Conservation (phyloP, 1,284 basidiomycete species). For the Takashimella koratensis region DNA sequence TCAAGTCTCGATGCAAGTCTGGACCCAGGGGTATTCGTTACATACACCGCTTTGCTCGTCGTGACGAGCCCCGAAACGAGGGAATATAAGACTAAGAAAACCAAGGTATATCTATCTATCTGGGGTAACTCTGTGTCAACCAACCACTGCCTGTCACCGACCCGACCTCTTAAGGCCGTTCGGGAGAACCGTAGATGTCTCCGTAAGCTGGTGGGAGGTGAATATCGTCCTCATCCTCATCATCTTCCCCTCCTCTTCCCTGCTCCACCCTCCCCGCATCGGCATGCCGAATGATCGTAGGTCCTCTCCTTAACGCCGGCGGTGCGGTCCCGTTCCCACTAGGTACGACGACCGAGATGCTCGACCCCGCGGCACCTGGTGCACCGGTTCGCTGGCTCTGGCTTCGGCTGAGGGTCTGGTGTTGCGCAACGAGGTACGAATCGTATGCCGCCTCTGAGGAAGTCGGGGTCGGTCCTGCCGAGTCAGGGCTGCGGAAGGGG, state of each 20-base stretch:
- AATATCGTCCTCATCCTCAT: slow-evolving; percentile 3
- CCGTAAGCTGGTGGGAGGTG: slow-evolving; percentile 20
- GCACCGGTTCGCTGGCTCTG: too few relatives aligned
- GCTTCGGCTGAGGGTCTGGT: neutral
- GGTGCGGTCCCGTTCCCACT: neutral
- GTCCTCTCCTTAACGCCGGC: slow-evolving; percentile 4
- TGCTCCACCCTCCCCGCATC: slow-evolving; percentile 14
- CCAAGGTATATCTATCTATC: too few relatives aligned
- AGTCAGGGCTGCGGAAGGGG: neutral
- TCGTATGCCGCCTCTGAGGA: neutral
- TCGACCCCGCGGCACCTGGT: neutral
- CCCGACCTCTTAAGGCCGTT: too few relatives aligned
- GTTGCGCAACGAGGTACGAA: neutral
- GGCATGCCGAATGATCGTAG: slow-evolving; percentile 17
- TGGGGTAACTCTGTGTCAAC: too few relatives aligned
- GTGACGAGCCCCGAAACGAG: too few relatives aligned
- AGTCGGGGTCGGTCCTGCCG: neutral
- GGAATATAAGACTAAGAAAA: too few relatives aligned
- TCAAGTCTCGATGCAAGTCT: too few relatives aligned
- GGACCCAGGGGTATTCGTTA: too few relatives aligned
- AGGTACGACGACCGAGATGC: neutral
- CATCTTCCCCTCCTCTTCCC: slow-evolving; percentile 7
- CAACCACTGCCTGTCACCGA: too few relatives aligned
- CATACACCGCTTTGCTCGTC: too few relatives aligned
- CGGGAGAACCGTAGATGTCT: slow-evolving; percentile 16